Percentiles rank a stretch among this genome's conserved stretches.
Conservation (phyloP, 208 protist genomes). For the Blechomonas ayalai region DNA sequence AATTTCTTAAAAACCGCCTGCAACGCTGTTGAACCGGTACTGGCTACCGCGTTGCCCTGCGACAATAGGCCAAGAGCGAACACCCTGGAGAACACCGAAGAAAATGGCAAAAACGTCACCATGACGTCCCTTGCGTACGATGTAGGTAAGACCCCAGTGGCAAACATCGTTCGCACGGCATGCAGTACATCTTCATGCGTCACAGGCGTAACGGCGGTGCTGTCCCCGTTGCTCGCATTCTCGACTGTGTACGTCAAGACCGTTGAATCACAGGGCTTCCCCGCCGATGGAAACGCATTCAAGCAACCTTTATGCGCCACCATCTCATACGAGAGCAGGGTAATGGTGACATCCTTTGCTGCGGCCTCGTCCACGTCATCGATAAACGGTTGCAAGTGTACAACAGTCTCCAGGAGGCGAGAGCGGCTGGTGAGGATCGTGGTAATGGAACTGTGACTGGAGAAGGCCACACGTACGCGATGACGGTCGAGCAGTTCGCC, state of each 20-base stretch:
- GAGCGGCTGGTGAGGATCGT: conserved; percentile 75
- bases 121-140: conserved; percentile 47
- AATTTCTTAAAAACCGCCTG: conserved; percentile 51
- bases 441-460: conserved; percentile 43
- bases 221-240: conserved; percentile 26
- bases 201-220: conserved; percentile 32
- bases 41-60: conserved; percentile 62
- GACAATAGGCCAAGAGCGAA: conserved; percentile 62
- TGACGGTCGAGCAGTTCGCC: conserved; percentile 65
- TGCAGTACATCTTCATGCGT: conserved; percentile 62
- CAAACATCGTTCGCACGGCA: conserved; percentile 49
- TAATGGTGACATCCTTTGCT: conserved; percentile 78
- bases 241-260: conserved; percentile 67
- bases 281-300: conserved; percentile 9
- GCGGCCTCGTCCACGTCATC: conserved; percentile 44
- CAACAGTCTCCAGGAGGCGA: conserved; percentile 58
- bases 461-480: conserved; percentile 63
- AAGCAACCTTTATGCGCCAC: conserved; percentile 53
- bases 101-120: conserved; percentile 73
- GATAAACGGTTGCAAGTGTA: conserved; percentile 46
- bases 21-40: conserved; percentile 28
- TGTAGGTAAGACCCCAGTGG: conserved; percentile 51
- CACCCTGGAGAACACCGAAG: conserved; percentile 62
- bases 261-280: conserved; percentile 6
- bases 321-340: conserved; percentile 50